Percentiles rank a stretch among this genome's conserved stretches.
These are phyloP conservation scores for Saturnispora gosingensis DNA, from an alignment of 805 yeast species.

Conservation along the genomic window DNA sequence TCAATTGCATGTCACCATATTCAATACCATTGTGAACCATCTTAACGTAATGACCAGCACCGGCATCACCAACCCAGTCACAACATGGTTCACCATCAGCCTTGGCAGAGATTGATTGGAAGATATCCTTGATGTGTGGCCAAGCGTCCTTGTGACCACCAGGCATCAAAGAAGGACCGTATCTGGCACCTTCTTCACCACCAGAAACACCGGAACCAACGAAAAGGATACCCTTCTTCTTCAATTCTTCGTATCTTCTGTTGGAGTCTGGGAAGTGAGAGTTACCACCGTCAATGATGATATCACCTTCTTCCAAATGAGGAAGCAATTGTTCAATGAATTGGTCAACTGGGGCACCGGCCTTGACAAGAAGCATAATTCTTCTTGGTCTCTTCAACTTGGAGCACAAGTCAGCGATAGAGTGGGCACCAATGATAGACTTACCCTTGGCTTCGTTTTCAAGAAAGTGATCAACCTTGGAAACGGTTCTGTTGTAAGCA, in stretches of 20 bases:
- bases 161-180: slow-evolving; percentile 99
- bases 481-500: slow-evolving; percentile 95
- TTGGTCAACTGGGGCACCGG: slow-evolving; percentile 90
- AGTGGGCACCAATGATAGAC: slow-evolving; percentile 90
- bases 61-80: slow-evolving; percentile 99
- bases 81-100: slow-evolving; percentile 98
- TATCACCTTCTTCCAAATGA: slow-evolving; percentile 90
- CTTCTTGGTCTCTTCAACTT: slow-evolving; percentile 97
- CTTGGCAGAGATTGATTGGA: slow-evolving; percentile 95
- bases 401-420: slow-evolving; percentile 77
- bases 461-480: slow-evolving; percentile 91
- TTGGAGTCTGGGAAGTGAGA: slow-evolving; percentile 98
- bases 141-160: slow-evolving; percentile 98
- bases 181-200: slow-evolving; percentile 99
- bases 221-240: slow-evolving; percentile 76
- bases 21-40: slow-evolving; percentile 99
- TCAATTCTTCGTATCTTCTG: slow-evolving; percentile 90
- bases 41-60: slow-evolving; percentile 98
- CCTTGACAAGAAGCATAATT: slow-evolving; percentile 88
- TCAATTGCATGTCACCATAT: slow-evolving; percentile 99
- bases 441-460: slow-evolving; percentile 96
- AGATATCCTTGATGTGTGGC: slow-evolving; percentile 95
- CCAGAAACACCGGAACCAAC: slow-evolving; percentile 99
- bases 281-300: slow-evolving; percentile 99
- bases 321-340: slow-evolving; percentile 86